phyloP scores from a whole-genome alignment of 2,329 filamentous ascomycete genomes.

The Fusarium napiforme region DNA sequence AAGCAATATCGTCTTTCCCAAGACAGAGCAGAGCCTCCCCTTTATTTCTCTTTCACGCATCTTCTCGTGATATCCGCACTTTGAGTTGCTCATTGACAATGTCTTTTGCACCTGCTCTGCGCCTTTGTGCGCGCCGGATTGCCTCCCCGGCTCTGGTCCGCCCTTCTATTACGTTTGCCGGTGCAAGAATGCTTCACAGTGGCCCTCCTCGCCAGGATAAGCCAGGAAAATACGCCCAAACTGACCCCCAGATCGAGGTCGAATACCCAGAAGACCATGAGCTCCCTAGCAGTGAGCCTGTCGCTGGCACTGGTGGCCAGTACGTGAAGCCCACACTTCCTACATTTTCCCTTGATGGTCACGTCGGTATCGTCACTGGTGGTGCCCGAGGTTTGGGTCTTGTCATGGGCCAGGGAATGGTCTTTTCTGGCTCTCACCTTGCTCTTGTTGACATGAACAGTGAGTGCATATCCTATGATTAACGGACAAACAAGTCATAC shows the following conservation, averaged over 20 bases:
- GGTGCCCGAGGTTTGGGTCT: slow-evolving; percentile 89
- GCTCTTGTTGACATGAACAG: slow-evolving; percentile 95
- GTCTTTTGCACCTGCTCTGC: slow-evolving; percentile 44
- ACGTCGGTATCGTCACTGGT: slow-evolving; percentile 87
- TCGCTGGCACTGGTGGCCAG: slow-evolving; percentile 80
- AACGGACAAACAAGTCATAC: not conserved
- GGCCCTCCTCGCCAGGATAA: slow-evolving; percentile 52
- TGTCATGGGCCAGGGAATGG: slow-evolving; percentile 92
- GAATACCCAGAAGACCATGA: slow-evolving; percentile 81
- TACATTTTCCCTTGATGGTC: slow-evolving; percentile 86
- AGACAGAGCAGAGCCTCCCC: not conserved
- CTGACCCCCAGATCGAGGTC: slow-evolving; percentile 80
- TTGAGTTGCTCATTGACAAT: slow-evolving; percentile 14
- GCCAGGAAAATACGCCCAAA: slow-evolving; percentile 78
- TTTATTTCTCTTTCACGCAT: not conserved
- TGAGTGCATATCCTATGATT: slow-evolving; percentile 55
- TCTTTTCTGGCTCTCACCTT: slow-evolving; percentile 87
- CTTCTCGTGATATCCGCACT: not conserved
- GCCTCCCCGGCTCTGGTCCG: slow-evolving; percentile 35
- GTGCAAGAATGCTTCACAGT: slow-evolving; percentile 48
- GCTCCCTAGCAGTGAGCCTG: slow-evolving; percentile 75
- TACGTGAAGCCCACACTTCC: slow-evolving; percentile 88
- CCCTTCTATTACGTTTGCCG: slow-evolving; percentile 37
- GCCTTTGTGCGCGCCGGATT: slow-evolving; percentile 45
- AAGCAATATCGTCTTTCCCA: not conserved